These are phyloP conservation scores for Penicillium sp. DNA, from an alignment of 2,329 filamentous ascomycete genomes.

Conservation along the genomic window DNA sequence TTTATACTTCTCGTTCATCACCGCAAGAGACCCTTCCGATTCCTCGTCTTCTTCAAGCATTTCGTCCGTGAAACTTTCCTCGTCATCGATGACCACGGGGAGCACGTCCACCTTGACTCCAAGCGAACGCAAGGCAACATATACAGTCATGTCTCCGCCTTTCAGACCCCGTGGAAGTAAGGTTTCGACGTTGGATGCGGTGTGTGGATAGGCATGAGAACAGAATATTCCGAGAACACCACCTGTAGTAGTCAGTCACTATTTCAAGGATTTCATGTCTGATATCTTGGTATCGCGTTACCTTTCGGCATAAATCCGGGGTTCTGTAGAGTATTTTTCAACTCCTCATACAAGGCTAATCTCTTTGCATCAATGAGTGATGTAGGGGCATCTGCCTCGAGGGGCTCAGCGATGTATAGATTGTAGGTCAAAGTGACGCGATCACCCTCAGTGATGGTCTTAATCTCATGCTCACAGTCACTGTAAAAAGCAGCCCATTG, in stretches of 20 bases:
- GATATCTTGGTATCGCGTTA: slow-evolving; percentile 5
- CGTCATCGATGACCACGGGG: slow-evolving; percentile 25
- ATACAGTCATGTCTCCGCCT: slow-evolving; percentile 49
- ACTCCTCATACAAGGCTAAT: not conserved
- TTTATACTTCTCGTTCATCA: too few relatives aligned
- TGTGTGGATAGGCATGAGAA: slow-evolving; percentile 51
- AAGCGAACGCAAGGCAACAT: slow-evolving; percentile 35
- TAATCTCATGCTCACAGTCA: slow-evolving; percentile 40
- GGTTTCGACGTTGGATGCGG: slow-evolving; percentile 15
- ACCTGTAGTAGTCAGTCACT: not conserved
- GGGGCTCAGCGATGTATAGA: not conserved
- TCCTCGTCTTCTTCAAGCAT: too few relatives aligned
- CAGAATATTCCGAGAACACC: slow-evolving; percentile 46
- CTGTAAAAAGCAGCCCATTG: slow-evolving; percentile 42
- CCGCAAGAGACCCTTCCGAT: too few relatives aligned
- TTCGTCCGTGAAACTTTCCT: not conserved
- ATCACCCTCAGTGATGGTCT: slow-evolving; percentile 52
- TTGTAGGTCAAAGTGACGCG: slow-evolving; percentile 43
- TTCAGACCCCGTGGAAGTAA: slow-evolving; percentile 45
- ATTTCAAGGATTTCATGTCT: too few relatives aligned
- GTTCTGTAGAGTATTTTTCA: slow-evolving; percentile 20
- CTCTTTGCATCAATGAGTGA: not conserved
- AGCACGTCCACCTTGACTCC: slow-evolving; percentile 31
- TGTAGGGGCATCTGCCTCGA: not conserved
- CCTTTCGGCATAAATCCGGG: slow-evolving; percentile 44